Evolutionary conservation across 306 rosid genomes (phyloP).

Genomic region (Glycyrrhiza uralensis): DNA sequence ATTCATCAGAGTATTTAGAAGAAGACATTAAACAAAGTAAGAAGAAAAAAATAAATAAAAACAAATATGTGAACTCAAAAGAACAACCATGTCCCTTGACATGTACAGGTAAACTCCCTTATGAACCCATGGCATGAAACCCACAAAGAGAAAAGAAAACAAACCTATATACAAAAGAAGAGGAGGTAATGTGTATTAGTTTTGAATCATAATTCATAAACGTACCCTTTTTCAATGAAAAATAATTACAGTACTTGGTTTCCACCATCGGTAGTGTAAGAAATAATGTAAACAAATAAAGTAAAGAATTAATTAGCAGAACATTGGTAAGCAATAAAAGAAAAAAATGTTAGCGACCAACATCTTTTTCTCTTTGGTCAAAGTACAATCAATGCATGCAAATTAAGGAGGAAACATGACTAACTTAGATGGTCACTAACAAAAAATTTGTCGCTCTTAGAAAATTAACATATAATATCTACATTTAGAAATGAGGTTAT

Average conservation of each 20-base stretch:
- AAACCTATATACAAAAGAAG: neutral
- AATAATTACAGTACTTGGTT: neutral
- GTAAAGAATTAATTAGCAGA: neutral
- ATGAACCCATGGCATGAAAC: neutral
- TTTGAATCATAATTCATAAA: neutral
- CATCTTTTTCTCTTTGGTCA: neutral
- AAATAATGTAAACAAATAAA: neutral
- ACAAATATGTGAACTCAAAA: neutral
- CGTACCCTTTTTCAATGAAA: neutral
- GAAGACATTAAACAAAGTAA: neutral
- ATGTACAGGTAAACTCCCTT: neutral
- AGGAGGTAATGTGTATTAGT: neutral
- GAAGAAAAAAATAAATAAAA: neutral
- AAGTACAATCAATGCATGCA: conserved; percentile 3
- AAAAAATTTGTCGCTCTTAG: neutral
- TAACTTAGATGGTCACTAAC: neutral
- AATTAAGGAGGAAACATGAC: neutral
- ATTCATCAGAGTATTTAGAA: neutral
- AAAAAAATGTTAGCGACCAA: neutral
- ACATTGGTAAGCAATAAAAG: neutral
- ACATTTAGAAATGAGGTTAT: neutral
- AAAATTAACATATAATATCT: neutral
- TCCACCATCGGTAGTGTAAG: neutral
- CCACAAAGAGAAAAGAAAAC: neutral
- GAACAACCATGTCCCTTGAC: neutral